Base-by-base conservation (phyloP, 1,284 basidiomycete species). In the Puccinia sorghi region DNA sequence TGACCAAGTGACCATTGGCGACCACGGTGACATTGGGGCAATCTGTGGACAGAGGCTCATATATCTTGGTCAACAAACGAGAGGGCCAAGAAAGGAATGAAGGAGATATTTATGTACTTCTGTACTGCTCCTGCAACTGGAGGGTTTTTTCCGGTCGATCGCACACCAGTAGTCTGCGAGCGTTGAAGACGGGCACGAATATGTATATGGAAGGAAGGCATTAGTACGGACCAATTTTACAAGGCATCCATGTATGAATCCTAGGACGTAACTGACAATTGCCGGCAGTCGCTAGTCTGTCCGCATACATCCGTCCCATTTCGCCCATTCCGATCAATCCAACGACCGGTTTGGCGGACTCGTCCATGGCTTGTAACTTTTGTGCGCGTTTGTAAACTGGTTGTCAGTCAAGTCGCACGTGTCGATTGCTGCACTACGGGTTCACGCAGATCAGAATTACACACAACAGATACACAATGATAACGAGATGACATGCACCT, bases 251-350 rank as follows among this genome's bases (percentile, higher is more conserved):
- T n/a, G n/a, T 13, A 2, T 67, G n/a, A n/a, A n/a, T n/a, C n/a
- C n/a, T n/a, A n/a, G n/a, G 7, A 0, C 84, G 88, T 82, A 81
- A 94, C 93, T 90, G 92, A 86, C 90, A 89, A 90, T 92, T 93
- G 0, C 94, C 94, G 2, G 90, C 93, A 11, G 87, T 86, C 9
- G 89, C 88, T 48, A 98, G 87, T 56, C 87, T 85, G 52, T 88
- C 88, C 0, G 94, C 94, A 84, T 98, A 99, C 91, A 99, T 92
- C 82, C 88, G 88, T 4, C 96, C 96, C 96, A 98, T 99, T 80
- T 94, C 84, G 46, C 84, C 86, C 84, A 86, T 86, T 8, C 86
- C 86, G 63, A 86, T 86, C 81, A 86, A 83, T 41, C 86, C 86
- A 67, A 85, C 82, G 15, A 73, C 41, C 2, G 72, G 39, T 22